Conservation (phyloP, 768 basidiomycete species). For the Naganishia randhawae region DNA sequence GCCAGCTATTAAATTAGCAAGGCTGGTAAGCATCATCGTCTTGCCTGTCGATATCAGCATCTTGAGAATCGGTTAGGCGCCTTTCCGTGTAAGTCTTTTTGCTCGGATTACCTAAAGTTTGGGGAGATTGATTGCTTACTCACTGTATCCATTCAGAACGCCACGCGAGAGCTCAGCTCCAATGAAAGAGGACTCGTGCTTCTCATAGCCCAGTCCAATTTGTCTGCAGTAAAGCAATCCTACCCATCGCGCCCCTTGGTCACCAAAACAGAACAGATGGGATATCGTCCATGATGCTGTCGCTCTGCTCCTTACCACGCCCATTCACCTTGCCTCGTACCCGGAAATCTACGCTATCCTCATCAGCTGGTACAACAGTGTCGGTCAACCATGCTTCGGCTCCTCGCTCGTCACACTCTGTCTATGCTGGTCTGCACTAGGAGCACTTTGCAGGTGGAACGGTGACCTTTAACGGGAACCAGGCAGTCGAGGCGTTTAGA, state of each 20-base stretch:
- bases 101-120: background rate
- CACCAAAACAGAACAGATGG: constrained; percentile 66
- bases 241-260: constrained; percentile 62
- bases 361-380: constrained; percentile 84
- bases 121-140: too few relatives aligned
- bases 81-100: background rate
- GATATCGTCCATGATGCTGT: constrained; percentile 75
- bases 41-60: background rate
- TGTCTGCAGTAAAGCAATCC: constrained; percentile 67
- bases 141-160: background rate
- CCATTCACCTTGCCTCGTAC: constrained; percentile 62
- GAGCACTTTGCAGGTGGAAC: background rate
- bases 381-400: constrained; percentile 79
- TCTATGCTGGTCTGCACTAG: constrained; percentile 57
- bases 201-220: constrained; percentile 74
- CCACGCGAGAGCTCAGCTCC: background rate
- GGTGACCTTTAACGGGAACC: background rate
- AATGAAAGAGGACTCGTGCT: background rate
- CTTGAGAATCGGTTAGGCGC: background rate
- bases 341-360: constrained; percentile 73
- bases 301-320: constrained; percentile 69
- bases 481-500: constrained; percentile 60
- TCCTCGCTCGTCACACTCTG: constrained; percentile 73
- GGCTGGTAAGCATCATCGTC: background rate
- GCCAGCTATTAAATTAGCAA: constrained; percentile 22